Percentiles rank a stretch among this genome's conserved stretches.
phyloP scores from a whole-genome alignment of 257 asterid species.

The Plantago ovata region DNA sequence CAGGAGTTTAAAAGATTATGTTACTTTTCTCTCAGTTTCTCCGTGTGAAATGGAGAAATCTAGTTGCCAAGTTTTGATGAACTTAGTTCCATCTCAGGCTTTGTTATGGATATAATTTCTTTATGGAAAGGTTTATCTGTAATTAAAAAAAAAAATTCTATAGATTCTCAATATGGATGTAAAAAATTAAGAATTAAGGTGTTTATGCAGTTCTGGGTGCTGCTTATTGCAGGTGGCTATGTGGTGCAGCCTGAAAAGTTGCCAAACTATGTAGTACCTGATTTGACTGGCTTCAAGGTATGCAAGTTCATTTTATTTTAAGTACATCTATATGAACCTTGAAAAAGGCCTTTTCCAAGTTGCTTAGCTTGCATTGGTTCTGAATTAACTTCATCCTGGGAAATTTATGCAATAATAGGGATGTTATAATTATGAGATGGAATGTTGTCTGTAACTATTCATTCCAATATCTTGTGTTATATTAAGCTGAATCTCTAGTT shows the following conservation, averaged over 20 bases:
- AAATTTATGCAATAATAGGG: not conserved
- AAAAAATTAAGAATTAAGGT: not conserved
- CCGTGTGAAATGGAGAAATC: not conserved
- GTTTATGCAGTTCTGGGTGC: not conserved
- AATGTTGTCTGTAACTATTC: too few species aligned
- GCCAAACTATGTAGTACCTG: constrained; percentile 83
- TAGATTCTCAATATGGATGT: not conserved
- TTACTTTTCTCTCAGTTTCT: too few species aligned
- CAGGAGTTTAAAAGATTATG: too few species aligned
- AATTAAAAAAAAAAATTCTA: not conserved
- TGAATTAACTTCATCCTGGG: not conserved
- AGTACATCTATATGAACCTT: not conserved
- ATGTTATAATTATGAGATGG: not conserved
- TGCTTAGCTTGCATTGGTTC: not conserved
- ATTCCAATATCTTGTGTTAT: not conserved
- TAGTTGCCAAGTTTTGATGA: not conserved
- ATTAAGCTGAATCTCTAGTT: not conserved
- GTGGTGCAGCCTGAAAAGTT: constrained; percentile 70
- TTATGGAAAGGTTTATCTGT: not conserved
- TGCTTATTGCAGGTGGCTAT: constrained; percentile 58
- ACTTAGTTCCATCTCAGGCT: too few species aligned
- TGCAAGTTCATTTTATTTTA: not conserved
- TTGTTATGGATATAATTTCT: too few species aligned
- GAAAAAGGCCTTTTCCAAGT: not conserved
- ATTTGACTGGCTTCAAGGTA: constrained; percentile 81